Base-by-base conservation (phyloP, 176 grass and related monocot species). In the Ensete glaucum region DNA sequence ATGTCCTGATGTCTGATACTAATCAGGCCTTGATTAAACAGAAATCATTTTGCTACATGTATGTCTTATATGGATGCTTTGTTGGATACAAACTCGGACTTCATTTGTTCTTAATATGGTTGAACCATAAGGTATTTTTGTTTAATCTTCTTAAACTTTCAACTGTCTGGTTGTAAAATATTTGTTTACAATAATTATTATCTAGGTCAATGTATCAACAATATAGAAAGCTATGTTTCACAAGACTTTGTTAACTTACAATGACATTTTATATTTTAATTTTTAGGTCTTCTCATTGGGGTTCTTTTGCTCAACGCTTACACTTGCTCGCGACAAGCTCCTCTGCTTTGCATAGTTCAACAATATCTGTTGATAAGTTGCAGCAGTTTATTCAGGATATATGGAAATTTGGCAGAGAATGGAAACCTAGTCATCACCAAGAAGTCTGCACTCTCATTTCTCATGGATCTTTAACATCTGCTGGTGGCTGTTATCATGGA, bases 241-340 rank as follows among this genome's bases (percentile, higher is more conserved):
- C 34, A 21, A 17, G 1, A n/a, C 80, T 78, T 52, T 75, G 25
- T 67, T 79, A 54, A 54, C 57, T 87, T 56, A 69, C 66, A 76
- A 29, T 73, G 16, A 66, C 54, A 67, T 78, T 20, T 22, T 74
- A 7, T 67, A 17, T 34, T 21, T 2, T n/a, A 72, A 73, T 26
- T 59, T 88, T 82, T 84, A 97, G 94, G 90, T 60, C 89, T 67
- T 83, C 79, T 83, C 88, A 93, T 69, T 93, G 87, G 83, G 72
- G 49, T 58, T 52, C 84, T 77, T 90, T 97, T 70, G 80, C 81
- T 79, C 80, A 83, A 43, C 83, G 67, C 74, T 76, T 97, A 70
- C 79, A 77, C 29, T 83, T 93, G 58, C 90, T 97, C 81, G 77
- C 81, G 12, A 81, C 78, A 82, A 88, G 87, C 60, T 93, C 94